A percentile compares a stretch with the other conserved stretches of the same genome.
phyloP scores from a whole-genome alignment of 1,284 basidiomycete genomes.

The Trametes versicolor region DNA sequence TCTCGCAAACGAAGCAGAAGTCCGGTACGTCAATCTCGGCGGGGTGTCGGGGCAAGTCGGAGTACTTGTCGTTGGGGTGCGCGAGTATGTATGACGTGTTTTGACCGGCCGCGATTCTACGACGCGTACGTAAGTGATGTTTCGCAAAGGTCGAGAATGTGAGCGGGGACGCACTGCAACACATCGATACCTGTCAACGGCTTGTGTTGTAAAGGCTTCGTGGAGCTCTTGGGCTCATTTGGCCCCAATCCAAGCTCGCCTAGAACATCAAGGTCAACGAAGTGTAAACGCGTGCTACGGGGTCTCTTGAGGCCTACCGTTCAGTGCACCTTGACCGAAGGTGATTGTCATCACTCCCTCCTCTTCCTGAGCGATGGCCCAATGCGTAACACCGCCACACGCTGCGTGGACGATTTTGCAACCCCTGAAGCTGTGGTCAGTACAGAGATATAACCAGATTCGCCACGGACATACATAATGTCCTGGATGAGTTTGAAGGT shows the following conservation, averaged over 20 bases:
- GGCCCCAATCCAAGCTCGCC: slow-evolving; percentile 86
- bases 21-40: slow-evolving; percentile 75
- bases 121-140: not conserved
- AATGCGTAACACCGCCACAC: slow-evolving; percentile 92
- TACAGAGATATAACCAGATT: slow-evolving; percentile 10
- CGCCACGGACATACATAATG: slow-evolving; percentile 65
- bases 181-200: slow-evolving; percentile 80
- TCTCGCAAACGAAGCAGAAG: slow-evolving; percentile 77
- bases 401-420: slow-evolving; percentile 76
- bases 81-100: slow-evolving; percentile 88
- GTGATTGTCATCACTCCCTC: slow-evolving; percentile 81
- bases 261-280: slow-evolving; percentile 33
- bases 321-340: slow-evolving; percentile 87
- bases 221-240: slow-evolving; percentile 86
- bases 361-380: slow-evolving; percentile 80
- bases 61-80: slow-evolving; percentile 71
- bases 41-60: slow-evolving; percentile 81
- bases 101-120: slow-evolving; percentile 84
- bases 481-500: slow-evolving; percentile 86
- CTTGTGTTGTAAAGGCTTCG: slow-evolving; percentile 82
- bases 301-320: slow-evolving; percentile 53
- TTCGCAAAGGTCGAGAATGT: not conserved
- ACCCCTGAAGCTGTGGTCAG: slow-evolving; percentile 54
- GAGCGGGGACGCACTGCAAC: slow-evolving; percentile 65
- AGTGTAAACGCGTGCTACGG: not conserved